Evolutionary conservation across 768 basidiomycete species (phyloP).

Genomic region (Hygrocybe punicea): DNA sequence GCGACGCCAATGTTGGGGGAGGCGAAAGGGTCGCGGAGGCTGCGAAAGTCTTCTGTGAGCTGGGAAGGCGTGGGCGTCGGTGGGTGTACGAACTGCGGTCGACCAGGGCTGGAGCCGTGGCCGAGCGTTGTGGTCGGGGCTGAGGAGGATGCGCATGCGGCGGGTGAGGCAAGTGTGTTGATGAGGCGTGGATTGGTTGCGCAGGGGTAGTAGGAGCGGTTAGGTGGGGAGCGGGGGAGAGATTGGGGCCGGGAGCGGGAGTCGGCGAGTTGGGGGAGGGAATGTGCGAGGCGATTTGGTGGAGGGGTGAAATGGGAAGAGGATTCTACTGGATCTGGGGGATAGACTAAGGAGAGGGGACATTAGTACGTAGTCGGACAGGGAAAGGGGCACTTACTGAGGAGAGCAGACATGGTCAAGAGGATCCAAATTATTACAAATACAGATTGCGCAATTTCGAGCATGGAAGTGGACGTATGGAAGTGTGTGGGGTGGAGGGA

Average conservation of each 20-base stretch:
- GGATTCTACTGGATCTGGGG: not conserved
- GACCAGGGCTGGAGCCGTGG: no score
- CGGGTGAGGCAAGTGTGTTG: not conserved
- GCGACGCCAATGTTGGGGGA: conserved; percentile 7
- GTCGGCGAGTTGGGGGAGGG: not conserved
- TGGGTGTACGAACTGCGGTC: not conserved
- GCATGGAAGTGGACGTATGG: conserved; percentile 11
- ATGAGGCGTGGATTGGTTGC: not conserved
- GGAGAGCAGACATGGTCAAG: conserved; percentile 17
- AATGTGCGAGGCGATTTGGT: conserved; percentile 1
- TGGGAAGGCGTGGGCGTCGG: conserved; percentile 10
- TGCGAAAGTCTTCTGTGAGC: conserved; percentile 17
- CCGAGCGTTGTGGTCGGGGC: no score
- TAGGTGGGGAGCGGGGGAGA: conserved; percentile 7
- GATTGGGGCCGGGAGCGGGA: no score
- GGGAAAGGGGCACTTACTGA: conserved; percentile 12
- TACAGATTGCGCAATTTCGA: conserved; percentile 17
- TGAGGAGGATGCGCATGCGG: no score
- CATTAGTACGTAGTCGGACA: not conserved
- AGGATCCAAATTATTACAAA: conserved; percentile 19
- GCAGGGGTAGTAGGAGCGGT: conserved; percentile 7
- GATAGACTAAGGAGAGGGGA: conserved; percentile 3
- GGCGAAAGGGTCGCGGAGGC: conserved; percentile 23
- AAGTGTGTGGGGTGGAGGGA: conserved; percentile 8
- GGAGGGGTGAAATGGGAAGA: conserved; percentile 7